Evolutionary conservation across 2,329 filamentous ascomycete genomes (phyloP).

Genomic region (Trichophyton mentagrophytes): DNA sequence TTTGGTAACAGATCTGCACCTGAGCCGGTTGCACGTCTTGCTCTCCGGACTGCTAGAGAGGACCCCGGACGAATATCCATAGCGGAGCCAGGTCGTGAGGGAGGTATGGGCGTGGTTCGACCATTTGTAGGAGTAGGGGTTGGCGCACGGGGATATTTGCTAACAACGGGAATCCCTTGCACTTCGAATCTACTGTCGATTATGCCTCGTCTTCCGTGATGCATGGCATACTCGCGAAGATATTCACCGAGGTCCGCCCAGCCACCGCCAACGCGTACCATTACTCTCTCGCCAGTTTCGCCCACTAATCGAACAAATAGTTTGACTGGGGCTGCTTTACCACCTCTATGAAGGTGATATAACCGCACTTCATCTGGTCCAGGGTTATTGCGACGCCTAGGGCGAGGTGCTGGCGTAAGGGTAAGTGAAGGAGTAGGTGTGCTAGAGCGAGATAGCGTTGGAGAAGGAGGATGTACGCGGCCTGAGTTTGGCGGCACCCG

Average conservation of each 20-base stretch:
- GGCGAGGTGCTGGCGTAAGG: slow-evolving; percentile 45
- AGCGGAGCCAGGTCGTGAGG: slow-evolving; percentile 26
- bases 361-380: slow-evolving; percentile 52
- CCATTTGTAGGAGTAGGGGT: slow-evolving; percentile 14
- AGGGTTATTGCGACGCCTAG: slow-evolving; percentile 20
- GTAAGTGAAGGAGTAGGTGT: slow-evolving; percentile 56
- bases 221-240: slow-evolving; percentile 79
- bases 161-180: slow-evolving; percentile 28
- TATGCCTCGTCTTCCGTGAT: slow-evolving; percentile 65
- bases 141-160: slow-evolving; percentile 9
- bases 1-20: slow-evolving; percentile 21
- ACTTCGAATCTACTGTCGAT: slow-evolving; percentile 46
- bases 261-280: slow-evolving; percentile 96
- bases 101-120: slow-evolving; percentile 20
- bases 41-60: slow-evolving; percentile 29
- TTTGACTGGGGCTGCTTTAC: slow-evolving; percentile 79
- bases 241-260: slow-evolving; percentile 97
- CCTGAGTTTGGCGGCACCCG: neutral
- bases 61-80: slow-evolving; percentile 27
- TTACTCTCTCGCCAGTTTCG: slow-evolving; percentile 78
- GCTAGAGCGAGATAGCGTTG: slow-evolving; percentile 34
- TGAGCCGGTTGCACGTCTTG: slow-evolving; percentile 23
- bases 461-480: slow-evolving; percentile 19
- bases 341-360: slow-evolving; percentile 78
- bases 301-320: slow-evolving; percentile 88